Evolutionary conservation across 805 yeast species (phyloP), one percentile per base, ranked within the genome.

Genomic region (Metschnikowia bowlesiae): DNA sequence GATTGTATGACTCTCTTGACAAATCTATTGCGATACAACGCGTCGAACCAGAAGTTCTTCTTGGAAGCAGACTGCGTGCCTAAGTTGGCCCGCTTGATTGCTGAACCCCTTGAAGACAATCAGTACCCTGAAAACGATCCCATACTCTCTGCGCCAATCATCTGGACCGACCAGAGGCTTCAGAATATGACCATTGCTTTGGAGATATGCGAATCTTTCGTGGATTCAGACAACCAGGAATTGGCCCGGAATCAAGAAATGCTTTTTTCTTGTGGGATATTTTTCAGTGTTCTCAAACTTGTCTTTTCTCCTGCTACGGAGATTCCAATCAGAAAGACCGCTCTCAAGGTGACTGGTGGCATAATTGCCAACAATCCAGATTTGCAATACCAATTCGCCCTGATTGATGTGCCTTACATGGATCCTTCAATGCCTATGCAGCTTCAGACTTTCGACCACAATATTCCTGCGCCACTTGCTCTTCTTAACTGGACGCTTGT

Each of bases 341-440:
- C 96, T 0, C 71, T 94, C 32, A 69, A 84, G 4, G 82, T 96
- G 0, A 82, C 89, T 1, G 90, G 95, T 1, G 92, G 85, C 54
- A 71, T 91, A 32, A 84, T 94, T 4, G 69, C 83, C 44, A 78
- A 82, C 31, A 89, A 90, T 63, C 66, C 74, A 2, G 79, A 73
- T 2, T 77, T 87, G 33, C 99, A 94, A 65, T 69, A 71, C 11
- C 81, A 81, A 51, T 85, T 92, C 58, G 76, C 89, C 1, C 83
- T 82, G 48, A 83, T 92, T 11, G 98, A 94, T 65, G 97, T 94
- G 7, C 99, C 99, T 0, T 89, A 85, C 62, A 74, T 91, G 49
- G 97, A 89, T 61, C 89, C 96, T 9, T 73, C 84, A 5, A 60
- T 81, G 47, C 82, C 83, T 0, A 48, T 79, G 1, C 75, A 68